Conservation (phyloP, 768 basidiomycete genomes). For the Panus rudis region DNA sequence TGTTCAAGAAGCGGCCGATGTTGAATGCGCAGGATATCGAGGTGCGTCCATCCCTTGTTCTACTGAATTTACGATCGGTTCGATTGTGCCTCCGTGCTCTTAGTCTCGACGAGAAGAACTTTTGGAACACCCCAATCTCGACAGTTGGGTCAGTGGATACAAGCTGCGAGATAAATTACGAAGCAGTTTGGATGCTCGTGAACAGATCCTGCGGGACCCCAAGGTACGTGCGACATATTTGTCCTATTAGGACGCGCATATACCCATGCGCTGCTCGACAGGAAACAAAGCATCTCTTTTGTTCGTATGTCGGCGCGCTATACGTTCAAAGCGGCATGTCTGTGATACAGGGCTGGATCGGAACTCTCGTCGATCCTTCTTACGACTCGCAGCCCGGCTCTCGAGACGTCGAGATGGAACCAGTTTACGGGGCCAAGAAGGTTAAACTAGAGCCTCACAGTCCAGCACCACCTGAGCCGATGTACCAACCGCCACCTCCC, state of each 20-base stretch:
- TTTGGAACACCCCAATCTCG: slow-evolving; percentile 34
- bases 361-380: slow-evolving; percentile 13
- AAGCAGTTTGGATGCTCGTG: slow-evolving; percentile 31
- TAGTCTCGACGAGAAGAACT: slow-evolving; percentile 24
- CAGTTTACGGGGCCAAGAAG: slow-evolving; percentile 12
- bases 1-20: slow-evolving; percentile 24
- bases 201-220: slow-evolving; percentile 28
- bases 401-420: slow-evolving; percentile 6
- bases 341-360: slow-evolving; percentile 51
- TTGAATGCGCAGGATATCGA: slow-evolving; percentile 40
- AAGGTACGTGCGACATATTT: slow-evolving; percentile 22
- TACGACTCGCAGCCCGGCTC: slow-evolving; percentile 1
- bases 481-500: slow-evolving; percentile 26
- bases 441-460: slow-evolving; percentile 11
- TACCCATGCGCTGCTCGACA: slow-evolving; percentile 20
- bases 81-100: background rate
- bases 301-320: slow-evolving; percentile 61
- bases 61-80: background rate
- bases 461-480: background rate
- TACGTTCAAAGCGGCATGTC: slow-evolving; percentile 48
- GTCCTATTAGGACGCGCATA: slow-evolving; percentile 22
- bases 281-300: slow-evolving; percentile 52
- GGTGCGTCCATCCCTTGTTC: slow-evolving; percentile 33
- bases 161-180: slow-evolving; percentile 48
- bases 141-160: slow-evolving; percentile 45